phyloP scores from a whole-genome alignment of 208 protist species.

The Phytomonas francai region DNA sequence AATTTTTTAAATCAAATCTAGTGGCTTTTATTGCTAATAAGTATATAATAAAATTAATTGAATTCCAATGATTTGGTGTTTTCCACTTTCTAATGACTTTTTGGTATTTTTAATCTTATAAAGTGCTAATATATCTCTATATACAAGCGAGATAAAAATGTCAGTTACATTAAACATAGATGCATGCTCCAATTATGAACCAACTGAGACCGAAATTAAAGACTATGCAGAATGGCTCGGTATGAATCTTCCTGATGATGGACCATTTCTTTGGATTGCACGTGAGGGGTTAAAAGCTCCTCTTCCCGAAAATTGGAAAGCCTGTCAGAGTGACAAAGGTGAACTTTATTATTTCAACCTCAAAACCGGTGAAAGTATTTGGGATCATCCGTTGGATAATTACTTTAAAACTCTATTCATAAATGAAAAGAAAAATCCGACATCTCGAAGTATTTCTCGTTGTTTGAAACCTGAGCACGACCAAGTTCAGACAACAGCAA shows the following conservation, averaged over 20 bases:
- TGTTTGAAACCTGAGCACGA: constrained; percentile 8
- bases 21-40: too few species aligned
- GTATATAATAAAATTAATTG: too few species aligned
- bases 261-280: constrained; percentile 91
- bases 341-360: constrained; percentile 96
- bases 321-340: constrained; percentile 87
- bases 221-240: constrained; percentile 94
- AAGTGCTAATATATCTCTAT: neutral
- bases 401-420: constrained; percentile 84
- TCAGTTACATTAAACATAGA: constrained; percentile 82
- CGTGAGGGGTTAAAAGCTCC: constrained; percentile 91
- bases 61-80: too few species aligned
- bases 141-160: constrained; percentile 25
- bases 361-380: constrained; percentile 85
- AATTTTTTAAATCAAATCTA: too few species aligned
- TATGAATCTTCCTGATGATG: constrained; percentile 88
- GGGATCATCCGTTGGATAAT: constrained; percentile 94
- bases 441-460: constrained; percentile 3
- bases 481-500: neutral
- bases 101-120: neutral
- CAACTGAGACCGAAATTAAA: constrained; percentile 84
- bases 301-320: constrained; percentile 92
- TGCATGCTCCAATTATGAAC: constrained; percentile 83
- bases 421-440: constrained; percentile 10
- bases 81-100: constrained; percentile 3